These are phyloP conservation scores for Chamaecrista fasciculata DNA, from an alignment of 306 rosid species.

Conservation along the genomic window DNA sequence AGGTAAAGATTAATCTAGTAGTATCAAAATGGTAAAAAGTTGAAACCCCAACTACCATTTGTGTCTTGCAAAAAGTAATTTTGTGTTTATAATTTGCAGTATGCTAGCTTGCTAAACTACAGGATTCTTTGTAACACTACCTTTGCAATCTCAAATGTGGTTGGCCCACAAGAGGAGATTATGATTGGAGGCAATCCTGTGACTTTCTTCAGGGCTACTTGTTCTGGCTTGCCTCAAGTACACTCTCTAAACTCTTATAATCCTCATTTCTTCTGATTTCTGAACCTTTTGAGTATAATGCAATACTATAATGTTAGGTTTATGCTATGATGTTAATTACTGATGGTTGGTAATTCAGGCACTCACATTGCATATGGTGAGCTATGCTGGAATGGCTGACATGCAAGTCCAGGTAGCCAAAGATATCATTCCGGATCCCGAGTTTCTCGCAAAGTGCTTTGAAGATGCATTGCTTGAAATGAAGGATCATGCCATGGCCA, in stretches of 20 bases:
- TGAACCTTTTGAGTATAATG: neutral
- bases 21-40: neutral
- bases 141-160: conserved; percentile 75
- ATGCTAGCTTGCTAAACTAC: conserved; percentile 61
- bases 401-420: conserved; percentile 93
- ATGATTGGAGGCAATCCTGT: conserved; percentile 66
- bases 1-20: neutral
- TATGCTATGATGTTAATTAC: neutral
- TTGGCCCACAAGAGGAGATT: conserved; percentile 84
- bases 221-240: conserved; percentile 84
- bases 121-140: conserved; percentile 72
- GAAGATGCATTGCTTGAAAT: conserved; percentile 80
- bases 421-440: conserved; percentile 82
- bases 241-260: conserved; percentile 22
- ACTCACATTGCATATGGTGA: conserved; percentile 77
- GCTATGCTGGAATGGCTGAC: conserved; percentile 85
- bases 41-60: conserved; percentile 1
- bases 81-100: conserved; percentile 37
- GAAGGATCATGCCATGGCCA: conserved; percentile 50
- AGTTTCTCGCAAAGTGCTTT: conserved; percentile 78
- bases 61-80: conserved; percentile 2
- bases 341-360: conserved; percentile 54
- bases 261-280: conserved; percentile 13
- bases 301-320: neutral
- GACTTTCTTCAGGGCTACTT: conserved; percentile 61